phyloP scores from a whole-genome alignment of 225 moss, liverwort and hornwort species.

The Lunularia cruciata region DNA sequence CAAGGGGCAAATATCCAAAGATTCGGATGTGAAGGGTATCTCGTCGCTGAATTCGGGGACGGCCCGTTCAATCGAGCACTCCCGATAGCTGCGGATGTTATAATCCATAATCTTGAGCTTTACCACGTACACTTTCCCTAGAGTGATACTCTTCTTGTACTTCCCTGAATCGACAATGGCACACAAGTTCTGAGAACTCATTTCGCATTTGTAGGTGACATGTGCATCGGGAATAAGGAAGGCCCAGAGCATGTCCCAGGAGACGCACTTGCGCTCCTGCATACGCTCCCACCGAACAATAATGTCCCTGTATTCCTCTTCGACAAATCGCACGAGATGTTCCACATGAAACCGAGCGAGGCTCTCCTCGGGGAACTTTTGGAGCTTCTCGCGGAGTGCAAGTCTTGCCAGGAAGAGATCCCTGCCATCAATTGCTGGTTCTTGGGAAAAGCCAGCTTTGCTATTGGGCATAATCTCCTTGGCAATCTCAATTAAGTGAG shows the following conservation, averaged over 20 bases:
- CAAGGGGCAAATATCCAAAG: neutral
- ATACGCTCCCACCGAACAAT: neutral
- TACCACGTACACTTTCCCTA: neutral
- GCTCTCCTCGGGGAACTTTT: neutral
- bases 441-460: neutral
- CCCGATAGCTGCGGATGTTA: neutral
- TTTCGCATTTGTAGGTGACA: neutral
- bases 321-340: neutral
- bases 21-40: neutral
- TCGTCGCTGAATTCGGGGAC: neutral
- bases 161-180: neutral
- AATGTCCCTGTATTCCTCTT: neutral
- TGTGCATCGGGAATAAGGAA: neutral
- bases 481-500: neutral
- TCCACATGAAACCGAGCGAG: neutral
- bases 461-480: neutral
- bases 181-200: neutral
- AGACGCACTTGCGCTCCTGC: neutral
- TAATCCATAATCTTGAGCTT: neutral
- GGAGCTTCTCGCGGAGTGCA: neutral
- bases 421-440: neutral
- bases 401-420: neutral
- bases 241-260: constrained; percentile 13
- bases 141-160: neutral
- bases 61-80: neutral